Percentiles rank a stretch among this genome's conserved stretches.
These are phyloP conservation scores for Vicia faba DNA, from an alignment of 306 rosid species.

Conservation along the genomic window DNA sequence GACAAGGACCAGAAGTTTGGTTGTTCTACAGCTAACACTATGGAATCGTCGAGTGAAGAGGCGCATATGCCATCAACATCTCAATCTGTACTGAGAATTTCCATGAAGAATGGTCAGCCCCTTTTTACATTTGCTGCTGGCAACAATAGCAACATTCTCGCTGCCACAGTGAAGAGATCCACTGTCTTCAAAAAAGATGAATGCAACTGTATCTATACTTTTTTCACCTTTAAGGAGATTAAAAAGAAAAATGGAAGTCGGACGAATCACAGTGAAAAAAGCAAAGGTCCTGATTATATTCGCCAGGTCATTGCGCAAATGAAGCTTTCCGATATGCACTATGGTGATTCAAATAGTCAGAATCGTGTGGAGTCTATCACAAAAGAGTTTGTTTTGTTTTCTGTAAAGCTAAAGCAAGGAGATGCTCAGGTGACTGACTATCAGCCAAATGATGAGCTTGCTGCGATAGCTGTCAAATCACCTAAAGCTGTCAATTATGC, in stretches of 20 bases:
- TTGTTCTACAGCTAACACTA: slow-evolving; percentile 49
- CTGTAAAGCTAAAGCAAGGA: slow-evolving; percentile 62
- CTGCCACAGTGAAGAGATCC: slow-evolving; percentile 78
- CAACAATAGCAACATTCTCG: slow-evolving; percentile 71
- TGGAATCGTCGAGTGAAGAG: slow-evolving; percentile 50
- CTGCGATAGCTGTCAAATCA: slow-evolving; percentile 75
- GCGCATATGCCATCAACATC: slow-evolving; percentile 50
- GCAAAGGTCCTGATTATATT: slow-evolving; percentile 67
- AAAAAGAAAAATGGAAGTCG: slow-evolving; percentile 81
- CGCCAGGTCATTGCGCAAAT: slow-evolving; percentile 78
- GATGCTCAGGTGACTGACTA: slow-evolving; percentile 61
- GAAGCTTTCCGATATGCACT: slow-evolving; percentile 70
- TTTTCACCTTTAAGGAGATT: slow-evolving; percentile 72
- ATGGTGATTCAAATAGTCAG: slow-evolving; percentile 44
- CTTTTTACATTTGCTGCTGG: slow-evolving; percentile 84
- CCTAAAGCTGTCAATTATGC: slow-evolving; percentile 44
- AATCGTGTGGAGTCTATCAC: slow-evolving; percentile 36
- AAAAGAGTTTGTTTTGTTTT: slow-evolving; percentile 76
- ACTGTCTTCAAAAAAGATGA: slow-evolving; percentile 52
- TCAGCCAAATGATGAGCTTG: slow-evolving; percentile 84
- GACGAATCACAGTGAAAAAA: slow-evolving; percentile 71
- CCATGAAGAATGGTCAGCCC: slow-evolving; percentile 82
- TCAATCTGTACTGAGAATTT: slow-evolving; percentile 80
- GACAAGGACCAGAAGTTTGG: slow-evolving; percentile 54
- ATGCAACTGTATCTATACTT: slow-evolving; percentile 56